Evolutionary conservation across 2,329 filamentous ascomycete genomes (phyloP).

Genomic region (Colletotrichum lupini): DNA sequence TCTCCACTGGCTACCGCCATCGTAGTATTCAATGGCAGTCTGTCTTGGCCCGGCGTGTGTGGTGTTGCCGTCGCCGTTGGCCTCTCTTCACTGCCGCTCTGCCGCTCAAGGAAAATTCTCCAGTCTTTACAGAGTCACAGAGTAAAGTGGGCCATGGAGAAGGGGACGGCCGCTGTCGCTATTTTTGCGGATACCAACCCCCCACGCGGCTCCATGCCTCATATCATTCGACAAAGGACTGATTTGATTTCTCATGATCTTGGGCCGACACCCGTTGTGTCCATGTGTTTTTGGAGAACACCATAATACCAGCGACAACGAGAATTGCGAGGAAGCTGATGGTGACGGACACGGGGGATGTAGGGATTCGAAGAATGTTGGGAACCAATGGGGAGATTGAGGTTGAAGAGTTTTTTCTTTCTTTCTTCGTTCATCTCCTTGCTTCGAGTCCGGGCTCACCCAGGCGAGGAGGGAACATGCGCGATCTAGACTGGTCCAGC

Average conservation of each 20-base stretch:
- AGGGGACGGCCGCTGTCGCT: constrained; percentile 23
- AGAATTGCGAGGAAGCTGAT: constrained; percentile 5
- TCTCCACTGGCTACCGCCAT: constrained; percentile 10
- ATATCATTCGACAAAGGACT: constrained; percentile 24
- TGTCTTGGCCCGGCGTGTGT: constrained; percentile 17
- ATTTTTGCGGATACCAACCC: constrained; percentile 27
- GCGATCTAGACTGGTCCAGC: constrained; percentile 10
- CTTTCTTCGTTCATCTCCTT: background rate
- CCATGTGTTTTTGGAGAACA: background rate
- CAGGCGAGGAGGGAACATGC: constrained; percentile 15
- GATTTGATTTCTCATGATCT: constrained; percentile 8
- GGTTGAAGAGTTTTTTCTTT: background rate
- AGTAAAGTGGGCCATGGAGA: constrained; percentile 21
- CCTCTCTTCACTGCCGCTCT: background rate
- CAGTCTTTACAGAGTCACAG: background rate
- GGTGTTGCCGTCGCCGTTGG: constrained; percentile 12
- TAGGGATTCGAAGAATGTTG: constrained; percentile 22
- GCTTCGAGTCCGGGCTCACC: background rate
- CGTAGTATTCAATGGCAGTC: constrained; percentile 27
- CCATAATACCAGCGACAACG: background rate
- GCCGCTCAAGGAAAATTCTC: constrained; percentile 2
- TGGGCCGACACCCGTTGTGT: constrained; percentile 12
- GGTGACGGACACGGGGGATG: constrained; percentile 11
- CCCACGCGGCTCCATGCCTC: constrained; percentile 29
- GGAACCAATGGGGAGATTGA: background rate